These are phyloP conservation scores for Aureobasidium sp. DNA, from an alignment of 2,329 filamentous ascomycete species.

Conservation along the genomic window DNA sequence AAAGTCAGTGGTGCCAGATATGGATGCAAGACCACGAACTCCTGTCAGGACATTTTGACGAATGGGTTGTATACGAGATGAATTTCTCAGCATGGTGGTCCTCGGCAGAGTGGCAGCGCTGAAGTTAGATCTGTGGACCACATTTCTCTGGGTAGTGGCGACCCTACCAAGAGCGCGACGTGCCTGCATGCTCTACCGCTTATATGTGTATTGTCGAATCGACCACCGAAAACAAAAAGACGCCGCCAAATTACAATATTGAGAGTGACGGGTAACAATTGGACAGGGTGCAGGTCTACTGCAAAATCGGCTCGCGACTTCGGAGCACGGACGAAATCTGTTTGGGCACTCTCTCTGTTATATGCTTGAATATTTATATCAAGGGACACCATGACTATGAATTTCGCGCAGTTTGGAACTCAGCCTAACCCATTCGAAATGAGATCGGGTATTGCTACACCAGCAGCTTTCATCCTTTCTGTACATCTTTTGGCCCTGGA, in stretches of 20 bases:
- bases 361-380: background rate
- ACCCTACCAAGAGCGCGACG: background rate
- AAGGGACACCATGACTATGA: background rate
- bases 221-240: background rate
- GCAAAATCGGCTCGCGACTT: conserved; percentile 3
- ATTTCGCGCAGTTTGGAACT: background rate
- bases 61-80: background rate
- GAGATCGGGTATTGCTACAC: background rate
- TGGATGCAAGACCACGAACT: conserved; percentile 1
- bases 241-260: background rate
- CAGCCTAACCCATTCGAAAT: background rate
- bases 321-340: conserved; percentile 8
- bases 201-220: background rate
- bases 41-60: background rate
- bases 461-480: conserved; percentile 1
- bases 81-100: background rate
- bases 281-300: background rate
- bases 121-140: background rate
- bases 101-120: background rate
- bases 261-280: background rate
- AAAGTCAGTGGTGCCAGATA: background rate
- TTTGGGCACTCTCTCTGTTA: background rate
- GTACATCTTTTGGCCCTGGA: background rate
- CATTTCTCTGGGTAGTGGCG: background rate
- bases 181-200: background rate